These are phyloP conservation scores for Fonsecaea pugnacius DNA, from an alignment of 2,329 filamentous ascomycete species.

Conservation along the genomic window DNA sequence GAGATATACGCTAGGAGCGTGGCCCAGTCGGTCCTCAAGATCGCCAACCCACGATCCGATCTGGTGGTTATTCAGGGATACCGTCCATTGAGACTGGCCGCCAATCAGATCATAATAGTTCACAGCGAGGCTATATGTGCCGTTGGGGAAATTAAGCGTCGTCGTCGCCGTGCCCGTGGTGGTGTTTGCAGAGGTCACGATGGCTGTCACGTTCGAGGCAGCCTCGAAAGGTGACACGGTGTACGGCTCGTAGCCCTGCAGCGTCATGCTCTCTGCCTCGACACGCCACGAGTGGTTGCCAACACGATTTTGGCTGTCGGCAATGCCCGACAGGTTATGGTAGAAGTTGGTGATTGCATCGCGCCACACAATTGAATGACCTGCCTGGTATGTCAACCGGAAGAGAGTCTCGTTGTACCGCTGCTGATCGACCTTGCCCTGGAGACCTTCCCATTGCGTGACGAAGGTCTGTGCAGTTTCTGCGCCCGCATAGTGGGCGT, in stretches of 20 bases:
- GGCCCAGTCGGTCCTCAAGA: slow-evolving; percentile 63
- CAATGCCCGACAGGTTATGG: slow-evolving; percentile 63
- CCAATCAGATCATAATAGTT: slow-evolving; percentile 68
- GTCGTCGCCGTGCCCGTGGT: slow-evolving; percentile 57
- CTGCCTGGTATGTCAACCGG: slow-evolving; percentile 67
- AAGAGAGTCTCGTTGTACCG: slow-evolving; percentile 64
- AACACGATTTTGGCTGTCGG: slow-evolving; percentile 62
- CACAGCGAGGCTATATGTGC: slow-evolving; percentile 66
- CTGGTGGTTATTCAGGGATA: slow-evolving; percentile 57
- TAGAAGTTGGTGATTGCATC: slow-evolving; percentile 71
- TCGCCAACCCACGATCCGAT: slow-evolving; percentile 66
- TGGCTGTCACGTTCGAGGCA: slow-evolving; percentile 60
- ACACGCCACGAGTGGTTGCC: slow-evolving; percentile 67
- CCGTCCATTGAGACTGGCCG: slow-evolving; percentile 61
- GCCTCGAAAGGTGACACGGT: slow-evolving; percentile 63
- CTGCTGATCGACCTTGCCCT: slow-evolving; percentile 62
- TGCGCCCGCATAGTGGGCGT: slow-evolving; percentile 65
- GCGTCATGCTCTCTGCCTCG: slow-evolving; percentile 68
- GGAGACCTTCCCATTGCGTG: slow-evolving; percentile 58
- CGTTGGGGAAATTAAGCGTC: slow-evolving; percentile 54
- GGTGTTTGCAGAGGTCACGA: slow-evolving; percentile 60
- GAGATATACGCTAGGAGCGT: slow-evolving; percentile 48
- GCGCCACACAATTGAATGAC: slow-evolving; percentile 72
- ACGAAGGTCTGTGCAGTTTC: slow-evolving; percentile 64
- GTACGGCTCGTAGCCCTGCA: slow-evolving; percentile 62